These are phyloP conservation scores for Venustampulla echinocandica DNA, from an alignment of 495 filamentous ascomycete genomes.

Conservation along the genomic window DNA sequence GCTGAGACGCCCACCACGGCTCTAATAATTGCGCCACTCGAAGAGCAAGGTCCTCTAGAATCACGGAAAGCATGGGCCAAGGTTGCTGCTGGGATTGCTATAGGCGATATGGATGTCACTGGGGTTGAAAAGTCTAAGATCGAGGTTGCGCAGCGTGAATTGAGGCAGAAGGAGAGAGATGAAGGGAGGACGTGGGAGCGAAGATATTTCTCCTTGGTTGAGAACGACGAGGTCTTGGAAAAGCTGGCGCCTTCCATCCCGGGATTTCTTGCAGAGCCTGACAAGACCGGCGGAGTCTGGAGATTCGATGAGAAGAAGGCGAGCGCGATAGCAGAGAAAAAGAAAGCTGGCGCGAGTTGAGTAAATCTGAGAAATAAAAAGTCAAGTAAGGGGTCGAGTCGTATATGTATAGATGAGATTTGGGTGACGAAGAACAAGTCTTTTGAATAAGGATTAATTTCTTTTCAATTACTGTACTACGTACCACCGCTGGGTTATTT, in stretches of 20 bases:
- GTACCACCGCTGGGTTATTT: no score
- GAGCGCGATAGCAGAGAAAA: conserved; percentile 4
- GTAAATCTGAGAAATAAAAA: no score
- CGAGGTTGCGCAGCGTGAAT: conserved; percentile 80
- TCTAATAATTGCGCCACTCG: conserved; percentile 64
- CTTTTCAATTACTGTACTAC: no score
- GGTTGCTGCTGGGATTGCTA: conserved; percentile 74
- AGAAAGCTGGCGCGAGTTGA: neutral
- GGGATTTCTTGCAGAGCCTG: conserved; percentile 35
- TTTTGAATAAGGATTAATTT: no score
- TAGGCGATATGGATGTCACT: conserved; percentile 78
- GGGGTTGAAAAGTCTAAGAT: conserved; percentile 79
- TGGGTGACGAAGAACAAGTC: no score
- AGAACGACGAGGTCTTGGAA: conserved; percentile 16
- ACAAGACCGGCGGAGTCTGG: conserved; percentile 66
- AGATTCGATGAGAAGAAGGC: conserved; percentile 53
- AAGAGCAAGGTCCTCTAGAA: conserved; percentile 81
- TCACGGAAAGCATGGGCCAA: conserved; percentile 82
- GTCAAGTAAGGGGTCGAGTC: no score
- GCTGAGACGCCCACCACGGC: conserved; percentile 55
- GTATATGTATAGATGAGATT: no score
- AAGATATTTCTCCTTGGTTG: conserved; percentile 61
- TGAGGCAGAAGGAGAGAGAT: conserved; percentile 71
- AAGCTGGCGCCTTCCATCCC: conserved; percentile 16
- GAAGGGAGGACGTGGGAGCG: conserved; percentile 79